Base-by-base conservation (phyloP, 371 early-diverging fungal genomes). In the Mortierella sp. region DNA sequence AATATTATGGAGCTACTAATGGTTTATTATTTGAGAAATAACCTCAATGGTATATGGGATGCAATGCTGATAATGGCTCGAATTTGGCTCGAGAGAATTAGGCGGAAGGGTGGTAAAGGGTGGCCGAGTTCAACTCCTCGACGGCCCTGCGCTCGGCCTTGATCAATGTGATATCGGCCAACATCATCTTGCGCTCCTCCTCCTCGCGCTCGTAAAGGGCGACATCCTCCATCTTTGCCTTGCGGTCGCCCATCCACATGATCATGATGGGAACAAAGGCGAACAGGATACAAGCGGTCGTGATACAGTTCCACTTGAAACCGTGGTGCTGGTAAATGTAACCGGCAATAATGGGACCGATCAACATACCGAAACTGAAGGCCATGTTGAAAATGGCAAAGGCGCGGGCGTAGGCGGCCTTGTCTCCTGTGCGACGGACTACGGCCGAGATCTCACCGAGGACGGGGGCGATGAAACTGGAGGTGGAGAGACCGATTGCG, bases 371-470 rank as follows among this genome's bases (percentile, higher is more conserved):
- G 16, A 88, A 77, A 11, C 84, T 89, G 80, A 91, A 92, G 2
- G 91, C 88, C 55, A 92, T 87, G 77, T 92, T 92, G 76, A 92
- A 90, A 50, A 92, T 75, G 7, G 89, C 91, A 79, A 90, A 92
- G 0, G 89, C 88, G 63, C 88, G 87, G 7, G 89, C 91, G 63
- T 82, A 89, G 4, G 90, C 91, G 34, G 88, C 87, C 58, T 77
- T 80, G 73, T 90, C 90, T 3, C 89, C 89, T 21, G 86, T 79
- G 10, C 78, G 70, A 7, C 89, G 86, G 34, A 90, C 90, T 14
- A 90, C 89, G 11, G 87, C 80, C 0, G 90, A 89, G 44, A 92
- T 88, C 74, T 92, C 92, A 0, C 91, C 83, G 42, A 91, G 63
- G 14, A 89, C 83, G 1, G 92, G 91, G 2, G 89, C 86, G 26